Evolutionary conservation across 164 flowering plant genomes (phyloP), one percentile per base, ranked within the genome.

Genomic region (Annona squamosa): DNA sequence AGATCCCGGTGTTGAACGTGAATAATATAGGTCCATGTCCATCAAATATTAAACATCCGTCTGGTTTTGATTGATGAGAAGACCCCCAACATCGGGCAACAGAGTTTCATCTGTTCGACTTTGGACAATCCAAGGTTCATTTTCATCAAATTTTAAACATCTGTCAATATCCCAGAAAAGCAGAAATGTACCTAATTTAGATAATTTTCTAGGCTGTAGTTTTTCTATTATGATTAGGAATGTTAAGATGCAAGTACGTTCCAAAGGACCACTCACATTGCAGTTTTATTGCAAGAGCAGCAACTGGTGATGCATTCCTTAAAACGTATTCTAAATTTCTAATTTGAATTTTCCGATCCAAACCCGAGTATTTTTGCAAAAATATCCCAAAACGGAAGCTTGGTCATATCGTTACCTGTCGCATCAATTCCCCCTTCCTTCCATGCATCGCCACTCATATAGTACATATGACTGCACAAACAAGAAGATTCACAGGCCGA

Each of bases 371-470:
- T 52, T 10, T 2, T 9, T 16, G 13, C 59, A 52, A 52, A 10
- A 12, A 52, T 3, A 52, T 52, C 59, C 13, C 13, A 16, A 6
- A 52, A 52, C 3, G 13, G 59, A 52, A 52, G 59, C 59, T 52
- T 52, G 59, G 9, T 26, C 37, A 0, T n/a, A 57, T 44, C 5
- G 65, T 86, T 82, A 93, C 99, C 99, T 70, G 99, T 96, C 63
- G 93, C 95, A 86, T 96, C 99, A 65, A 96, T 96, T 19, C 98
- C 99, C 71, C 99, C 98, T 82, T 96, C 98, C 85, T 96, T 96
- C 99, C 99, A 96, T 73, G 99, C 99, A 87, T 93, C 98, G 42
- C 99, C 99, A 79, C 99, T 96, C 99, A 93, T 93, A 85, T 93
- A 96, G 81, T 90, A 92, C 44, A 93, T 89, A 81, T 96, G 99